phyloP scores from a whole-genome alignment of 2,329 filamentous ascomycete genomes.

The Fusarium avenaceum region DNA sequence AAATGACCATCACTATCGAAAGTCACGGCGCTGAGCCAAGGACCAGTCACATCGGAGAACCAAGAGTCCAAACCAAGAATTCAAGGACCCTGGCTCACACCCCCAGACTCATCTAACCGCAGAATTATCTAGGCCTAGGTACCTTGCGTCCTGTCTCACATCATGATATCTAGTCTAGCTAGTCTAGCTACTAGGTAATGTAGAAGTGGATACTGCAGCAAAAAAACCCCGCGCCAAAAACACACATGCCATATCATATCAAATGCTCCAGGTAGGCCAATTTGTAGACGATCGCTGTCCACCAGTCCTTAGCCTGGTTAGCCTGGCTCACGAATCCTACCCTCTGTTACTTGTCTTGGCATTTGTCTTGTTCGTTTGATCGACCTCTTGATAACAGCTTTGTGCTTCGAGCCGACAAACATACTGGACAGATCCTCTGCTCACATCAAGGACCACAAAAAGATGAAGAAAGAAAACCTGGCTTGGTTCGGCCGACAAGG shows the following conservation, averaged over 20 bases:
- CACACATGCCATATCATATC: conserved; percentile 23
- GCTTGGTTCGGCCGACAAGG: conserved; percentile 42
- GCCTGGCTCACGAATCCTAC: conserved; percentile 34
- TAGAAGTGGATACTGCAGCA: conserved; percentile 28
- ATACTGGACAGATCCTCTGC: not conserved
- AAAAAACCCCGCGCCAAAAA: conserved; percentile 39
- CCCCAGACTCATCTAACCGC: conserved; percentile 36
- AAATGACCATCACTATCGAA: not conserved
- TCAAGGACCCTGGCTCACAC: conserved; percentile 14
- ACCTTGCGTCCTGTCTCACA: conserved; percentile 40
- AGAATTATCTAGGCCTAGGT: conserved; percentile 39
- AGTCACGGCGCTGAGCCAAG: conserved; percentile 19
- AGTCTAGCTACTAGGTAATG: not conserved
- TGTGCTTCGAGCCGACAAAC: not conserved
- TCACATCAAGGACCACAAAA: not conserved
- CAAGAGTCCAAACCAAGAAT: not conserved
- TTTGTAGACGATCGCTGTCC: conserved; percentile 38
- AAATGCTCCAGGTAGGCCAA: conserved; percentile 27
- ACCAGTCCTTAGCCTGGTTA: conserved; percentile 41
- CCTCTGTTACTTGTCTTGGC: conserved; percentile 19
- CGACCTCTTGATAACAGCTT: conserved; percentile 19
- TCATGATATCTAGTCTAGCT: conserved; percentile 29
- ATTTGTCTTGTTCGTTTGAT: conserved; percentile 33
- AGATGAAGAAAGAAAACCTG: not conserved
- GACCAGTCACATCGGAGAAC: conserved; percentile 16